These are phyloP conservation scores for Pinus tabuliformis DNA, from an alignment of 75 land plant genomes.

Conservation along the genomic window DNA sequence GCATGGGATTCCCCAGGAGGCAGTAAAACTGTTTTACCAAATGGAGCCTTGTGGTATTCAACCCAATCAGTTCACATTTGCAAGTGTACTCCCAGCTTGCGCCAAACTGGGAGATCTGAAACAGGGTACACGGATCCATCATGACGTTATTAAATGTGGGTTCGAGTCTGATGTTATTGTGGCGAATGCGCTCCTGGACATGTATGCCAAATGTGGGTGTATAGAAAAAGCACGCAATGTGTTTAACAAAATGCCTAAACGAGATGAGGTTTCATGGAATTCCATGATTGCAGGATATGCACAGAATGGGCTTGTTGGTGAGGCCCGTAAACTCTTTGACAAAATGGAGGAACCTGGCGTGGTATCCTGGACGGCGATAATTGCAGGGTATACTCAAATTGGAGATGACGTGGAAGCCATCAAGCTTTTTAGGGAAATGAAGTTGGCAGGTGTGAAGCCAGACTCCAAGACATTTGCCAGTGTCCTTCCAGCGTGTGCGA, in stretches of 20 bases:
- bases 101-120: constrained; percentile 10
- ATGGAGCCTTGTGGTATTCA: constrained; percentile 22
- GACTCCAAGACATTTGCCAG: constrained; percentile 6
- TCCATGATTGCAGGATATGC: constrained; percentile 28
- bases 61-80: constrained; percentile 21
- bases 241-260: constrained; percentile 34
- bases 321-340: constrained; percentile 18
- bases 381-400: constrained; percentile 10
- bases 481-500: not conserved
- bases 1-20: constrained; percentile 12
- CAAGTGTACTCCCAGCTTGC: constrained; percentile 22
- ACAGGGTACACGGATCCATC: constrained; percentile 23
- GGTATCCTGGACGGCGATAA: constrained; percentile 21
- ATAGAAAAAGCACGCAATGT: constrained; percentile 13
- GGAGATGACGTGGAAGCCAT: not conserved
- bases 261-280: constrained; percentile 33
- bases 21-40: constrained; percentile 16
- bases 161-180: constrained; percentile 5
- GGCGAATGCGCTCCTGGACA: constrained; percentile 19
- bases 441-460: constrained; percentile 6
- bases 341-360: constrained; percentile 8
- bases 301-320: not conserved
- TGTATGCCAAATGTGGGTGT: constrained; percentile 29
- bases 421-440: constrained; percentile 12
- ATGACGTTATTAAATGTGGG: constrained; percentile 7